phyloP scores from a whole-genome alignment of 129 eudicot genomes.

The Glebionis coronaria region DNA sequence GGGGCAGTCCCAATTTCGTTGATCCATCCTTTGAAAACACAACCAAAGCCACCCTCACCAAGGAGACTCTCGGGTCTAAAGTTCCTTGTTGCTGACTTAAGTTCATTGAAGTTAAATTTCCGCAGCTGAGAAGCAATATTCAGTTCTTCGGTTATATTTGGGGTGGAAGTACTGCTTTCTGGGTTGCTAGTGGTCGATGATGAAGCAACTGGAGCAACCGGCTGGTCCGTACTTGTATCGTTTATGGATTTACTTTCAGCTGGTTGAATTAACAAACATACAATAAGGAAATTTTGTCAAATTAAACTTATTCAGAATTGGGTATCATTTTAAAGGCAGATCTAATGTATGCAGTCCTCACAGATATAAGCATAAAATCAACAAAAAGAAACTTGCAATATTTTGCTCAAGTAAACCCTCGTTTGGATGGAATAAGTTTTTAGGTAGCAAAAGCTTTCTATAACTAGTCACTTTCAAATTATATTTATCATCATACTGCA shows the following conservation, averaged over 20 bases:
- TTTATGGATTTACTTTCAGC: constrained; percentile 65
- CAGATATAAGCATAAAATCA: too few relatives aligned
- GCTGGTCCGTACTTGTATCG: constrained; percentile 67
- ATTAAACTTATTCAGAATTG: neutral
- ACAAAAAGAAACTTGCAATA: too few relatives aligned
- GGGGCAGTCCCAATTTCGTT: constrained; percentile 69
- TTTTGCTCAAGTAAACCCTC: neutral
- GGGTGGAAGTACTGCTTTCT: constrained; percentile 71
- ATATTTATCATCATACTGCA: too few relatives aligned
- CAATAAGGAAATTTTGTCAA: constrained; percentile 6
- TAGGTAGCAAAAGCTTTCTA: neutral
- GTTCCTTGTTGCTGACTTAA: constrained; percentile 83
- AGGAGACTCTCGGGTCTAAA: constrained; percentile 90
- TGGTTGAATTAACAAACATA: constrained; percentile 27
- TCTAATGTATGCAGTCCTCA: too few relatives aligned
- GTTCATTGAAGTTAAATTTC: constrained; percentile 67
- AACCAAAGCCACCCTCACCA: constrained; percentile 98
- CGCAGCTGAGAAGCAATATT: constrained; percentile 83
- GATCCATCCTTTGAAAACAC: constrained; percentile 96
- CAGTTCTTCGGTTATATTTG: constrained; percentile 63
- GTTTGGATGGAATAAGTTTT: constrained; percentile 1
- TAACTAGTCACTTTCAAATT: too few relatives aligned
- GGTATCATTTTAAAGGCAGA: too few relatives aligned
- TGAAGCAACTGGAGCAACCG: constrained; percentile 65
- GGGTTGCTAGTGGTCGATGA: constrained; percentile 72